A percentile compares a stretch with the other conserved stretches of the same genome.
These are phyloP conservation scores for Gaultheria prostrata DNA, from an alignment of 148 eudicot species.

Conservation along the genomic window DNA sequence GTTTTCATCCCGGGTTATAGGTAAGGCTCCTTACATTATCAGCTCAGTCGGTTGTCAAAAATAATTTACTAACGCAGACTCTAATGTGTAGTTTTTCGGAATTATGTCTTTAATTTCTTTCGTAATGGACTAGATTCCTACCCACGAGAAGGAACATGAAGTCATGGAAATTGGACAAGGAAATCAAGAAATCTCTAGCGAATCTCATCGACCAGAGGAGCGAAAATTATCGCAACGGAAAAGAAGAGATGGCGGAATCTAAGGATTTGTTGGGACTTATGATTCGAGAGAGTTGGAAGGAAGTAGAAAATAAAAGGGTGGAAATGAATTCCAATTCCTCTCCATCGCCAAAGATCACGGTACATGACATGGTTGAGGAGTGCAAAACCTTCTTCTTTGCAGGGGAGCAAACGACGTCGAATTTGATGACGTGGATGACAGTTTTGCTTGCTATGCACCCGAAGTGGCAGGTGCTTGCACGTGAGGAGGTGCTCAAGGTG, in stretches of 20 bases:
- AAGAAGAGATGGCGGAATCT: slow-evolving; percentile 31
- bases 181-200: slow-evolving; percentile 62
- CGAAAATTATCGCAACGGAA: slow-evolving; percentile 21
- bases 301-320: slow-evolving; percentile 9
- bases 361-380: slow-evolving; percentile 80
- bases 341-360: slow-evolving; percentile 40
- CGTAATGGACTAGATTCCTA: slow-evolving; percentile 49
- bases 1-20: slow-evolving; percentile 84
- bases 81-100: too few species aligned
- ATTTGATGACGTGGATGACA: slow-evolving; percentile 93
- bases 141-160: slow-evolving; percentile 71
- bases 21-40: slow-evolving; percentile 20
- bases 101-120: too few species aligned
- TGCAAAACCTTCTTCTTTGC: slow-evolving; percentile 97
- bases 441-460: slow-evolving; percentile 91
- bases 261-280: slow-evolving; percentile 79
- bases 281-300: slow-evolving; percentile 66
- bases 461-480: slow-evolving; percentile 85
- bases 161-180: slow-evolving; percentile 76
- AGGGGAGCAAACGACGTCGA: slow-evolving; percentile 91
- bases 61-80: too few species aligned
- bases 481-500: slow-evolving; percentile 79
- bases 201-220: slow-evolving; percentile 56
- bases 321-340: slow-evolving; percentile 16
- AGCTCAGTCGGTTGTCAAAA: too few species aligned